Conservation (phyloP, 352 stramenopile species). For the Pythium graminicola region DNA sequence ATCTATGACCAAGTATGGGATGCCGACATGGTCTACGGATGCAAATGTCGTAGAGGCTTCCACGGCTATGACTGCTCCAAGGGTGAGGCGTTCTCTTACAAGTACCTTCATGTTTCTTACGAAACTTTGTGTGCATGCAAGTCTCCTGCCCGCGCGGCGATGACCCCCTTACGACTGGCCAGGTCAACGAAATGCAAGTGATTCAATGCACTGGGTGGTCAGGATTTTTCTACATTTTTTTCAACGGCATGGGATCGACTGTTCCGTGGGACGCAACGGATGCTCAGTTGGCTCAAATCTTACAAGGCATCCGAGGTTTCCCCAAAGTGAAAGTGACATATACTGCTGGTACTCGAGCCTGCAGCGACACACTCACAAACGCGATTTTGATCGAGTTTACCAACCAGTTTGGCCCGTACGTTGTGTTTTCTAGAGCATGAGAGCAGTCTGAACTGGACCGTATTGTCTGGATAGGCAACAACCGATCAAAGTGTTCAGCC, state of each 20-base stretch:
- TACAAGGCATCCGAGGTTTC: slow-evolving; percentile 33
- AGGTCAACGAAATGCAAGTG: slow-evolving; percentile 83
- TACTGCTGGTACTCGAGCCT: slow-evolving; percentile 29
- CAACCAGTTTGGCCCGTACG: slow-evolving; percentile 52
- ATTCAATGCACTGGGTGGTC: slow-evolving; percentile 66
- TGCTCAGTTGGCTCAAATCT: slow-evolving; percentile 39
- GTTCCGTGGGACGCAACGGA: slow-evolving; percentile 54
- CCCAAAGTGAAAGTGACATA: slow-evolving; percentile 47
- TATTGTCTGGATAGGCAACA: slow-evolving; percentile 32
- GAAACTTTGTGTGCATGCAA: too few species aligned
- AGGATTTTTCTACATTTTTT: slow-evolving; percentile 65
- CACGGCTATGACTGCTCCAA: slow-evolving; percentile 81
- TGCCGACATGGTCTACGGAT: slow-evolving; percentile 81
- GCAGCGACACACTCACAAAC: slow-evolving; percentile 34
- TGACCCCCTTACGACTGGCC: slow-evolving; percentile 75
- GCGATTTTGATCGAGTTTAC: slow-evolving; percentile 62
- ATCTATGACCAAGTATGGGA: slow-evolving; percentile 58
- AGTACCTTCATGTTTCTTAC: too few species aligned
- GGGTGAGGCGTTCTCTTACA: slow-evolving; percentile 28
- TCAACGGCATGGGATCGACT: slow-evolving; percentile 41
- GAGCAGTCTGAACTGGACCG: background rate
- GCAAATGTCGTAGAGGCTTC: slow-evolving; percentile 77
- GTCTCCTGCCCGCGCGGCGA: slow-evolving; percentile 74
- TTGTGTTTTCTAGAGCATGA: background rate
- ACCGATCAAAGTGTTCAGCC: slow-evolving; percentile 47